phyloP scores from a whole-genome alignment of 2,329 filamentous ascomycete species.

The Furcasterigmium furcatum region DNA sequence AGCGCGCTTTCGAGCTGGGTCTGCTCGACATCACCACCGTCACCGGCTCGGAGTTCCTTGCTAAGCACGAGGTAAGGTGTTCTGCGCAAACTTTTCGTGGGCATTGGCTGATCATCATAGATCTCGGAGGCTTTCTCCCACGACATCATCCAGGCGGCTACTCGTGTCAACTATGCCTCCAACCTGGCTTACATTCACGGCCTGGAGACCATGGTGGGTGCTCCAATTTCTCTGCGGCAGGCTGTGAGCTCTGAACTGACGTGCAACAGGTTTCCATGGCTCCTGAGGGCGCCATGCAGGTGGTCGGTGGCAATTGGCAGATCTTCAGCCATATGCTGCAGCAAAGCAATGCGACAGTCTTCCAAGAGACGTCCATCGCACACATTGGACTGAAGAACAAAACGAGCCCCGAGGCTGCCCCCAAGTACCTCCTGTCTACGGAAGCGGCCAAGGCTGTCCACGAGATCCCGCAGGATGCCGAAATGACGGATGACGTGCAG shows the following conservation, averaged over 20 bases:
- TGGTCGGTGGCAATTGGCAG: constrained; percentile 87
- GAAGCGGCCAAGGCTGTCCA: constrained; percentile 16
- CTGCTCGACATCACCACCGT: constrained; percentile 63
- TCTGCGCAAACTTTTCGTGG: no score
- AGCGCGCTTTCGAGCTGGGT: constrained; percentile 64
- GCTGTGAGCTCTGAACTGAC: neutral
- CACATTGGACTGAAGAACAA: constrained; percentile 50
- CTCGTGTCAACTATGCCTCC: constrained; percentile 91
- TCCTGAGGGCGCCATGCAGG: constrained; percentile 74
- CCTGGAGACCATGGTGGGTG: constrained; percentile 71
- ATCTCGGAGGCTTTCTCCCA: constrained; percentile 66
- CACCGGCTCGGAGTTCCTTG: constrained; percentile 72
- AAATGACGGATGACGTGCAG: constrained; percentile 11
- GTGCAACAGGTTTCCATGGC: constrained; percentile 70
- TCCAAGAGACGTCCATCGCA: constrained; percentile 65
- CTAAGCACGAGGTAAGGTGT: constrained; percentile 52
- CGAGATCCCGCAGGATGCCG: neutral
- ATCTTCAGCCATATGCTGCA: constrained; percentile 85
- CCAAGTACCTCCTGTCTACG: constrained; percentile 45
- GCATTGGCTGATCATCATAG: constrained; percentile 22
- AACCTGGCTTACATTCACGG: constrained; percentile 86
- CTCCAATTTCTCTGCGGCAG: neutral
- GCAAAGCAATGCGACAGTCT: constrained; percentile 56
- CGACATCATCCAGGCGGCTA: constrained; percentile 86
- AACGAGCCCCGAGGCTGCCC: constrained; percentile 29